Evolutionary conservation across 768 basidiomycete species (phyloP).

Genomic region (Amanita phalloides): DNA sequence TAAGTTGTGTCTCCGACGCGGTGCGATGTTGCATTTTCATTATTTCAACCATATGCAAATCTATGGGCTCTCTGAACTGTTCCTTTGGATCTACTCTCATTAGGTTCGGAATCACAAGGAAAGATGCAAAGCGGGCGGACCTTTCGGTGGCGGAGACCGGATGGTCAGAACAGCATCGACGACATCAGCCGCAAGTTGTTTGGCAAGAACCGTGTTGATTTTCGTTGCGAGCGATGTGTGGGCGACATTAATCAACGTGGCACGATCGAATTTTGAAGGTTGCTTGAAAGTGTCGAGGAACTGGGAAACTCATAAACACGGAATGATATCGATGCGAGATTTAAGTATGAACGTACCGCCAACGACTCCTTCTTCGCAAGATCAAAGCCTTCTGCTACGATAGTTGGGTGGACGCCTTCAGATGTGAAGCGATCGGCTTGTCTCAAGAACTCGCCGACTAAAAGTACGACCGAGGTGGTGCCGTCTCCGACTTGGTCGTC

Average conservation of each 20-base stretch:
- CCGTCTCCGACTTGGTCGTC: slow-evolving; percentile 99
- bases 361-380: slow-evolving; percentile 95
- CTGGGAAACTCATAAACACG: slow-evolving; percentile 26
- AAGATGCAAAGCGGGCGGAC: slow-evolving; percentile 21
- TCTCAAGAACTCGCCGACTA: slow-evolving; percentile 93
- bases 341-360: slow-evolving; percentile 37
- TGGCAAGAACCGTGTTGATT: slow-evolving; percentile 70
- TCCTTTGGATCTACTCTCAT: slow-evolving; percentile 40
- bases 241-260: slow-evolving; percentile 88
- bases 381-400: slow-evolving; percentile 93
- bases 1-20: slow-evolving; percentile 91
- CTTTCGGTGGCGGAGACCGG: slow-evolving; percentile 53
- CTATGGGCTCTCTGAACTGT: slow-evolving; percentile 81
- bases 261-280: slow-evolving; percentile 67
- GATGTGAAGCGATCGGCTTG: slow-evolving; percentile 97
- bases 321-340: slow-evolving; percentile 2
- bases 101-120: slow-evolving; percentile 3
- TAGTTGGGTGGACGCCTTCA: slow-evolving; percentile 96
- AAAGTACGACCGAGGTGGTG: slow-evolving; percentile 91
- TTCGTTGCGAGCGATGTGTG: slow-evolving; percentile 96
- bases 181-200: slow-evolving; percentile 81
- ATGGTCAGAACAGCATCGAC: slow-evolving; percentile 94
- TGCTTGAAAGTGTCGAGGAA: slow-evolving; percentile 91
- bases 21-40: slow-evolving; percentile 99
- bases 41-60: slow-evolving; percentile 98